A percentile compares a stretch with the other conserved stretches of the same genome.
phyloP scores from a whole-genome alignment of 2,329 filamentous ascomycete genomes.

The Aspergillus sergii region DNA sequence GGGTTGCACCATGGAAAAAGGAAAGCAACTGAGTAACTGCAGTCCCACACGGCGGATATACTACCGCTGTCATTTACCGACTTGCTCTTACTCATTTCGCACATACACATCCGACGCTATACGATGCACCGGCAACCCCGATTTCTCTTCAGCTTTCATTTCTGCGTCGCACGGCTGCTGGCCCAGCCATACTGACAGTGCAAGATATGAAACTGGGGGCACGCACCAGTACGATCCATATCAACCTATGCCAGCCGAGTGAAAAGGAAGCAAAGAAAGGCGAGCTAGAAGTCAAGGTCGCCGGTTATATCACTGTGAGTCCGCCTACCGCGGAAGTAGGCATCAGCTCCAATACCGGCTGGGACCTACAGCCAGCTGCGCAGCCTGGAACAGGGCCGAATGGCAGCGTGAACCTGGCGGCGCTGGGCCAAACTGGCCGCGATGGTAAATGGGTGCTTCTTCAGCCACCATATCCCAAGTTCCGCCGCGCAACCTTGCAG shows the following conservation, averaged over 20 bases:
- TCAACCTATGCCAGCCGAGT: constrained; percentile 53
- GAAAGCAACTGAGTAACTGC: constrained; percentile 2
- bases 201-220: constrained; percentile 66
- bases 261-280: constrained; percentile 34
- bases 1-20: neutral
- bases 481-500: constrained; percentile 53
- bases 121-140: constrained; percentile 54
- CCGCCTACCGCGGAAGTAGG: constrained; percentile 64
- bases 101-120: constrained; percentile 58
- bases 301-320: constrained; percentile 66
- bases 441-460: constrained; percentile 32
- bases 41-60: constrained; percentile 74
- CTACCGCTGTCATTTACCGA: constrained; percentile 64
- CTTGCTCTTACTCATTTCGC: constrained; percentile 63
- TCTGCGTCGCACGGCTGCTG: constrained; percentile 63
- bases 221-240: constrained; percentile 65
- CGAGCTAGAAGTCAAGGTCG: constrained; percentile 59
- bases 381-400: constrained; percentile 41
- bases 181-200: constrained; percentile 60
- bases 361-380: constrained; percentile 52
- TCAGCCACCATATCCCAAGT: constrained; percentile 34
- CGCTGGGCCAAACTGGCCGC: constrained; percentile 23
- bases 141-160: constrained; percentile 68
- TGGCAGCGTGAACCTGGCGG: constrained; percentile 26
- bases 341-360: constrained; percentile 58